phyloP scores from a whole-genome alignment of 495 filamentous ascomycete genomes.

The Apodospora peruviana region DNA sequence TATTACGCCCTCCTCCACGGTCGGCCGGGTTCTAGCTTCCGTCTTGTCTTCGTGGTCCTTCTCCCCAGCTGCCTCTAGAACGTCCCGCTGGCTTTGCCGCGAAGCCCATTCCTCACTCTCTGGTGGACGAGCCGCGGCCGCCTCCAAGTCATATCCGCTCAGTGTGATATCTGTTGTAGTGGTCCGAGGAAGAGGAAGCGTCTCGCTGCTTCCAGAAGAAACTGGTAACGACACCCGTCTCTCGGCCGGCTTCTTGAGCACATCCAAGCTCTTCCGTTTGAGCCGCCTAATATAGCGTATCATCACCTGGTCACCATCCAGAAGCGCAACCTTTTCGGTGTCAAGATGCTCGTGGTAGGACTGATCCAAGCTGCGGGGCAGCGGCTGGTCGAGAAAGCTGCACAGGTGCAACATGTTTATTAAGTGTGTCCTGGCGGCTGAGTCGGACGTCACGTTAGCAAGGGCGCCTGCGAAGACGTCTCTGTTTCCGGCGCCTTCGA shows the following conservation, averaged over 20 bases:
- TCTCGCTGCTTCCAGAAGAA: too few species aligned
- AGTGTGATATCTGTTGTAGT: too few species aligned
- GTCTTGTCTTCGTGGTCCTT: neutral
- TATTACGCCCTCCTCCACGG: too few species aligned
- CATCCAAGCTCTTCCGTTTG: neutral
- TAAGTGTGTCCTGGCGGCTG: neutral
- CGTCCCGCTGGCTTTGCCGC: too few species aligned
- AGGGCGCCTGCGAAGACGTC: neutral
- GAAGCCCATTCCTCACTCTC: too few species aligned
- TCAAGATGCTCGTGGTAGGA: constrained; percentile 7
- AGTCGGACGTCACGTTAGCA: neutral
- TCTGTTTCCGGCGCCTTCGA: neutral
- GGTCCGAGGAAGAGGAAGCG: too few species aligned
- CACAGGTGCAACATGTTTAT: neutral
- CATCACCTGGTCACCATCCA: constrained; percentile 6
- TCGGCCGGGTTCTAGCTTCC: too few species aligned
- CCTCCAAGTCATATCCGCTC: too few species aligned
- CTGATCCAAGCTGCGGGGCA: constrained; percentile 6
- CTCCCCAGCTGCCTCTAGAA: neutral
- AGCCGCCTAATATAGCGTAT: neutral
- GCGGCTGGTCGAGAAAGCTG: constrained; percentile 3
- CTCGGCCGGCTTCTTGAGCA: neutral
- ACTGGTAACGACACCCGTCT: too few species aligned
- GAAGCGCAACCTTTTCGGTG: neutral
- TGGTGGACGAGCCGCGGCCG: too few species aligned